These are phyloP conservation scores for Podospora comata DNA, from an alignment of 495 filamentous ascomycete species.

Conservation along the genomic window DNA sequence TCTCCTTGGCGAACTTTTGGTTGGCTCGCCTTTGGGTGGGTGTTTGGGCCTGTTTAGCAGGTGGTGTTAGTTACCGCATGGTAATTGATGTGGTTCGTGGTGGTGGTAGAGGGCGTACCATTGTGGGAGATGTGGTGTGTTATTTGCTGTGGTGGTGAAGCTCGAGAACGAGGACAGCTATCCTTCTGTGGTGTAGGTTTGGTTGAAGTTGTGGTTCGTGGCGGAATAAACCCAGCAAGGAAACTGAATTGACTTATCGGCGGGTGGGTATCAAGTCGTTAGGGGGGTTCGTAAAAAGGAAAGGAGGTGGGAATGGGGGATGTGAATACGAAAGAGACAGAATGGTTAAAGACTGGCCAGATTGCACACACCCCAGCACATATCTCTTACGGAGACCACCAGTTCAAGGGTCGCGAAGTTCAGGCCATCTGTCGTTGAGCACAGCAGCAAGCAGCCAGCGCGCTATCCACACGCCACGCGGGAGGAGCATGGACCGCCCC, in stretches of 20 bases:
- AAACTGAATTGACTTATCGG: neutral
- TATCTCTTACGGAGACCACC: neutral
- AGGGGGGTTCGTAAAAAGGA: neutral
- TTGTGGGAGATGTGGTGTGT: neutral
- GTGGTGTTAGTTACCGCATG: neutral
- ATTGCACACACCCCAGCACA: conserved; percentile 25
- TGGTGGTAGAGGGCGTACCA: conserved; percentile 21
- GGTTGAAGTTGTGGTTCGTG: neutral
- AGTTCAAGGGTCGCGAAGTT: conserved; percentile 16
- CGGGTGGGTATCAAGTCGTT: neutral
- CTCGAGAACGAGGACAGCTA: neutral
- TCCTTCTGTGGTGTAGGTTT: neutral
- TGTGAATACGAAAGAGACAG: neutral
- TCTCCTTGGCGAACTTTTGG: conserved; percentile 73
- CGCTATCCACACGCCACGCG: neutral
- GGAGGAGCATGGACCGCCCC: neutral
- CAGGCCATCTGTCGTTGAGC: conserved; percentile 30
- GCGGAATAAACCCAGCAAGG: neutral
- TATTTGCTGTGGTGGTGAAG: neutral
- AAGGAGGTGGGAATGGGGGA: neutral
- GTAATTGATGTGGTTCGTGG: neutral
- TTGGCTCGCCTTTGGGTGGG: conserved; percentile 89
- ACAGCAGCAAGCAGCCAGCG: neutral
- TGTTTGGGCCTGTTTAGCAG: conserved; percentile 72
- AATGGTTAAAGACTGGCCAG: conserved; percentile 24